Conservation (phyloP, 208 protist genomes). For the Crithidia bombi region DNA sequence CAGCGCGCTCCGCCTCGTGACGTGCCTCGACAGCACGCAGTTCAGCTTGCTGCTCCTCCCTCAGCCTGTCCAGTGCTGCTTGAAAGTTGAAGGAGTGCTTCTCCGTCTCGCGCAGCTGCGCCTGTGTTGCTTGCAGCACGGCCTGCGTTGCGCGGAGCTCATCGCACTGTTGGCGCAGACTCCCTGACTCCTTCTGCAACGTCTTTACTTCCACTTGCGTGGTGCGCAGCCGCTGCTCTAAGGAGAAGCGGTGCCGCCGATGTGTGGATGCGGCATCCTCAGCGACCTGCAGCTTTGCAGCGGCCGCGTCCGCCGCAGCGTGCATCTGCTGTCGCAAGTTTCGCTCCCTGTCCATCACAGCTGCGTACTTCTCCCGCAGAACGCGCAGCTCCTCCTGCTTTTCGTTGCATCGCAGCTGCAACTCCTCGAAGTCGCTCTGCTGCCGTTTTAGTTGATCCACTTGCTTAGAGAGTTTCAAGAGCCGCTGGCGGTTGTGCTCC, state of each 20-base stretch:
- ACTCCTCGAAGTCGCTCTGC: conserved; percentile 20
- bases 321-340: conserved; percentile 28
- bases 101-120: conserved; percentile 34
- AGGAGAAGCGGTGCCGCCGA: conserved; percentile 14
- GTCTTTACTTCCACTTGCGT: conserved; percentile 31
- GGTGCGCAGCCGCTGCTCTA: conserved; percentile 30
- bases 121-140: conserved; percentile 23
- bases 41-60: conserved; percentile 19
- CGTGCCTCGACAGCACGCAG: conserved; percentile 9
- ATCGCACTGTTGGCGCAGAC: conserved; percentile 20
- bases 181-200: conserved; percentile 23
- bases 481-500: conserved; percentile 22
- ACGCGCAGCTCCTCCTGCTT: conserved; percentile 28
- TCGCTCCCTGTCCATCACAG: conserved; percentile 29
- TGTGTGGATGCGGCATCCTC: conserved; percentile 10
- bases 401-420: conserved; percentile 22
- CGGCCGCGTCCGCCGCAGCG: conserved; percentile 6
- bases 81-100: conserved; percentile 31
- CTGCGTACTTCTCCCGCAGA: conserved; percentile 27
- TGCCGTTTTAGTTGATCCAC: conserved; percentile 21
- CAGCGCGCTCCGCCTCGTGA: conserved; percentile 13
- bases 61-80: conserved; percentile 16
- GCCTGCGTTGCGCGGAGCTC: conserved; percentile 12
- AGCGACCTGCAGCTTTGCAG: conserved; percentile 10
- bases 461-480: conserved; percentile 21